These are phyloP conservation scores for Stephanodiscus triporus DNA, from an alignment of 108 stramenopile genomes.

Conservation along the genomic window DNA sequence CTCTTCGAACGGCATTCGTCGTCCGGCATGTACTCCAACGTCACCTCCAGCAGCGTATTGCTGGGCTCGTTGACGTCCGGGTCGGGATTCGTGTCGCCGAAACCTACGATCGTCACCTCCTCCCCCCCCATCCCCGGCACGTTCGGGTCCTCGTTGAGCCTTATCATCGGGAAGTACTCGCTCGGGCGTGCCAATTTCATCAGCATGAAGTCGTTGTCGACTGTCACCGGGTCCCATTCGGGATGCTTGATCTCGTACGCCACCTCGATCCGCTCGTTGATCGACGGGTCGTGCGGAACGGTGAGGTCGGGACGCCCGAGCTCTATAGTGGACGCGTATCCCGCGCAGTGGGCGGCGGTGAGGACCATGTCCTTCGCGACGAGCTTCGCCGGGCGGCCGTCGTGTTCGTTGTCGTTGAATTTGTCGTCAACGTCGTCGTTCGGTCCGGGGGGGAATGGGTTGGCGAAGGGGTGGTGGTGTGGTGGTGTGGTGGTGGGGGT, in stretches of 20 bases:
- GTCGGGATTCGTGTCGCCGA: conserved; percentile 57
- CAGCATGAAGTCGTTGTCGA: conserved; percentile 59
- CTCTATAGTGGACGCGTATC: conserved; percentile 42
- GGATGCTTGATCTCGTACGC: conserved; percentile 59
- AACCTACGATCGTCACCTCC: conserved; percentile 56
- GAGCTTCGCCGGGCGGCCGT: background rate
- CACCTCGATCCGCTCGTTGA: conserved; percentile 40
- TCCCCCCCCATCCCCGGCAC: conserved; percentile 27
- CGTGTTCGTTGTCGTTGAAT: background rate
- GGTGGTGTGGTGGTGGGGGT: no score
- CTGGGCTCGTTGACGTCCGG: conserved; percentile 14
- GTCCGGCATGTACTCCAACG: conserved; percentile 34
- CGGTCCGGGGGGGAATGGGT: no score
- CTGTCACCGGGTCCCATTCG: conserved; percentile 26
- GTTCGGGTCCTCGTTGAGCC: conserved; percentile 51
- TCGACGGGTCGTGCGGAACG: conserved; percentile 20
- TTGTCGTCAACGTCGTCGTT: background rate
- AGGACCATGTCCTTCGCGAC: conserved; percentile 72
- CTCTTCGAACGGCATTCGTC: conserved; percentile 20
- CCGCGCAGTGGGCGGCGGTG: conserved; percentile 71
- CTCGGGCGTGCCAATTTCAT: conserved; percentile 43
- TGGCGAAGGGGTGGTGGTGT: no score
- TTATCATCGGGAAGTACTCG: conserved; percentile 15
- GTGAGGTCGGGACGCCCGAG: conserved; percentile 53
- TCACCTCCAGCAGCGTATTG: conserved; percentile 17